These are phyloP conservation scores for Kodamaea suecica DNA, from an alignment of 1,139 yeast genomes.

Conservation along the genomic window DNA sequence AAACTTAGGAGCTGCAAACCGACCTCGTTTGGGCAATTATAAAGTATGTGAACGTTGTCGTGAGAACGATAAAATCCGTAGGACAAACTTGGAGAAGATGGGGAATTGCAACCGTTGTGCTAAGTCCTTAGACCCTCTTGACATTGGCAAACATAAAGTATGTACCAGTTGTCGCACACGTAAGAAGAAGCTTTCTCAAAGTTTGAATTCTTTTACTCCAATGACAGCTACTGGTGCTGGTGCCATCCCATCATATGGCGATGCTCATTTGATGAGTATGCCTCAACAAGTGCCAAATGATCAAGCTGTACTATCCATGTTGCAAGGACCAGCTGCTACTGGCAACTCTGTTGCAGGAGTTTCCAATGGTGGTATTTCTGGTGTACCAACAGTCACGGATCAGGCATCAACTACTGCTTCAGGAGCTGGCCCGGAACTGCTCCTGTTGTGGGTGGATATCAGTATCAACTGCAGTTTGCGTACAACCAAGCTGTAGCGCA, in stretches of 20 bases:
- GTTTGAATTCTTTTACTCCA: slow-evolving; percentile 9
- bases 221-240: neutral
- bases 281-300: slow-evolving; percentile 9
- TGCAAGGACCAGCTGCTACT: slow-evolving; percentile 5
- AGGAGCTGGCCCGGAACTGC: too few species aligned
- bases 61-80: slow-evolving; percentile 55
- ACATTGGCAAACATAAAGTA: slow-evolving; percentile 53
- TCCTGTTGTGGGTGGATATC: slow-evolving; percentile 1
- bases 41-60: slow-evolving; percentile 66
- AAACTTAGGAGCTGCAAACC: slow-evolving; percentile 11
- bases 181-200: slow-evolving; percentile 39
- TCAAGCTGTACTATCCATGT: slow-evolving; percentile 11
- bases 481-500: slow-evolving; percentile 14
- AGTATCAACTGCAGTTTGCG: slow-evolving; percentile 10
- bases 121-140: slow-evolving; percentile 39
- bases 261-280: slow-evolving; percentile 6
- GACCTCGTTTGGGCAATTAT: slow-evolving; percentile 34
- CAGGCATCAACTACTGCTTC: too few species aligned
- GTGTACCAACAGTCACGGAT: too few species aligned
- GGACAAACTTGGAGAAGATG: slow-evolving; percentile 52
- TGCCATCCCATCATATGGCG: slow-evolving; percentile 3
- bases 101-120: slow-evolving; percentile 67
- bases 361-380: too few species aligned
- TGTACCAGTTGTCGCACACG: slow-evolving; percentile 52
- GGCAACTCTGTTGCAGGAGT: too few species aligned